Percentiles rank a stretch among this genome's conserved stretches.
phyloP scores from a whole-genome alignment of 108 stramenopile species.

The Cyclotella choctawhatcheeana region DNA sequence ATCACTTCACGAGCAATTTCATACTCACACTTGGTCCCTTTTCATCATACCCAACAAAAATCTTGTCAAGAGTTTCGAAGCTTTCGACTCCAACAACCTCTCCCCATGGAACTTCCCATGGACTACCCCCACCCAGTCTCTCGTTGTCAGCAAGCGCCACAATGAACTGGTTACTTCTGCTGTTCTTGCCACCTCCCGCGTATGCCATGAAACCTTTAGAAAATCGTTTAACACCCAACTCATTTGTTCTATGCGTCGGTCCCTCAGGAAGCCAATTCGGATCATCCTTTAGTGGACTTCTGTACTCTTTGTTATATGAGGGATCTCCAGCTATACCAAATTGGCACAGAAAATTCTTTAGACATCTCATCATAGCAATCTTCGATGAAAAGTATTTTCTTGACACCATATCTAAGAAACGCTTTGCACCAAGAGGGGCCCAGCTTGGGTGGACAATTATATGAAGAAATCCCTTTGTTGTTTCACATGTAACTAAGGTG shows the following conservation, averaged over 20 bases:
- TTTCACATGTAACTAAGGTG: conserved; percentile 41
- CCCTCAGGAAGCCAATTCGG: conserved; percentile 85
- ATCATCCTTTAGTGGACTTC: conserved; percentile 63
- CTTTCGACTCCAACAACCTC: conserved; percentile 64
- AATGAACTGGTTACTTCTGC: conserved; percentile 70
- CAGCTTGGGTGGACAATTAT: conserved; percentile 75
- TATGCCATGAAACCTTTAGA: conserved; percentile 77
- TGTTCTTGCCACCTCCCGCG: conserved; percentile 71
- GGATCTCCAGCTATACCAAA: conserved; percentile 80
- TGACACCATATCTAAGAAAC: conserved; percentile 81
- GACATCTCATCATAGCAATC: conserved; percentile 86
- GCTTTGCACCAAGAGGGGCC: conserved; percentile 83
- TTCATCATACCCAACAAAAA: conserved; percentile 71
- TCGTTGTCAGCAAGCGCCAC: conserved; percentile 65
- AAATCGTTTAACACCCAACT: conserved; percentile 73
- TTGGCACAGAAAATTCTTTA: conserved; percentile 81
- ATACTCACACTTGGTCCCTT: conserved; percentile 58
- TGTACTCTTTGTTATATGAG: conserved; percentile 47
- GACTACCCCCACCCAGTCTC: conserved; percentile 70
- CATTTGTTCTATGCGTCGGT: conserved; percentile 64
- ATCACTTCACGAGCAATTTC: too few species aligned
- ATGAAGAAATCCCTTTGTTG: conserved; percentile 45
- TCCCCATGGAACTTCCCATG: conserved; percentile 83
- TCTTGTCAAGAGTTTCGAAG: conserved; percentile 54
- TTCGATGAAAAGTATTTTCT: conserved; percentile 66